These are phyloP conservation scores for Aspergillus sp. DNA, from an alignment of 2,329 filamentous ascomycete species.

Conservation along the genomic window DNA sequence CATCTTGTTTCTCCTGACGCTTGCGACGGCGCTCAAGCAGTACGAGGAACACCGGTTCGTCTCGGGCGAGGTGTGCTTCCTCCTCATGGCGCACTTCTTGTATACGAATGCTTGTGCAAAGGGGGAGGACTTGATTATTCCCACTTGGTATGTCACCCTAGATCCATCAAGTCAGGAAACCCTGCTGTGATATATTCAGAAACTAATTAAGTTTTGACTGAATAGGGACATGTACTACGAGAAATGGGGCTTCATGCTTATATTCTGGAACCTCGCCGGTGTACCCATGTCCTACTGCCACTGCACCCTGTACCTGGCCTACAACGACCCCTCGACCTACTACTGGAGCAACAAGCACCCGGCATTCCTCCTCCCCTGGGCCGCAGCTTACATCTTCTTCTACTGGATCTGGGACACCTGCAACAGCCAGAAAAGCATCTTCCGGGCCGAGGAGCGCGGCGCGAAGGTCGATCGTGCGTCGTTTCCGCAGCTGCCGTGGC, in stretches of 20 bases:
- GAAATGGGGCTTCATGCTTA: conserved; percentile 95
- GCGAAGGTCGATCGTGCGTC: conserved; percentile 66
- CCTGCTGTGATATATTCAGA: too few species aligned
- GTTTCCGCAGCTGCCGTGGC: conserved; percentile 86
- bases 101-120: conserved; percentile 91
- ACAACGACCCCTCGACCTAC: conserved; percentile 74
- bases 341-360: conserved; percentile 59
- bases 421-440: conserved; percentile 91
- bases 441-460: conserved; percentile 75
- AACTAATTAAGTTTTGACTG: background rate
- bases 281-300: conserved; percentile 91
- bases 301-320: conserved; percentile 84
- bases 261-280: conserved; percentile 94
- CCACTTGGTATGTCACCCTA: conserved; percentile 63
- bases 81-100: conserved; percentile 84
- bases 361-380: conserved; percentile 62
- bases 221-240: conserved; percentile 85
- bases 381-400: conserved; percentile 69
- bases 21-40: conserved; percentile 74
- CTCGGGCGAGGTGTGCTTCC: conserved; percentile 74
- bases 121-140: conserved; percentile 84
- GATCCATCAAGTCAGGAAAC: too few species aligned
- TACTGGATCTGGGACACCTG: conserved; percentile 92
- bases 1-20: conserved; percentile 75
- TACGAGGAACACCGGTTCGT: conserved; percentile 82